Percentiles rank a stretch among this genome's conserved stretches.
Conservation (phyloP, 495 filamentous ascomycete genomes). For the Extremus antarcticus region DNA sequence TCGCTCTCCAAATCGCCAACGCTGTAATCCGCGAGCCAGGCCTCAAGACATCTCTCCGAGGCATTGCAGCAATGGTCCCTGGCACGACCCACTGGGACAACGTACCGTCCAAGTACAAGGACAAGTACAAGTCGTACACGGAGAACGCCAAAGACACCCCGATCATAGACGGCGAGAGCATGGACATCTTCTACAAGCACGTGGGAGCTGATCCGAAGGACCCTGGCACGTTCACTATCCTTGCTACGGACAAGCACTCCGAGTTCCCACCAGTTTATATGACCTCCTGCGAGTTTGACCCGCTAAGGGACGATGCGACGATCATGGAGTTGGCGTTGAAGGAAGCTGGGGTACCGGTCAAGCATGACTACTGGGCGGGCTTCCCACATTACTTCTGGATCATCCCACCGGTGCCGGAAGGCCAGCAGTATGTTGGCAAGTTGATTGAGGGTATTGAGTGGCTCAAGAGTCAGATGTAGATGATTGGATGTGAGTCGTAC, state of each 20-base stretch:
- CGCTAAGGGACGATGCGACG: constrained; percentile 24
- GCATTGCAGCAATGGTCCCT: constrained; percentile 22
- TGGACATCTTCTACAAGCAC: constrained; percentile 18
- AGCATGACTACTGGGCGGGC: constrained; percentile 11
- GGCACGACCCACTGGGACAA: constrained; percentile 19
- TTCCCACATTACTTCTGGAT: constrained; percentile 21
- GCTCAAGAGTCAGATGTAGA: constrained; percentile 7
- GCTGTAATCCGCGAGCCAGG: constrained; percentile 13
- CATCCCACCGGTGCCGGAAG: constrained; percentile 8
- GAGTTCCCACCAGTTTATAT: constrained; percentile 25
- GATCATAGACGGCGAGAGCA: constrained; percentile 18
- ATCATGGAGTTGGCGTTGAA: constrained; percentile 22
- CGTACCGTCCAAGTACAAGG: constrained; percentile 19
- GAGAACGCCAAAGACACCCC: constrained; percentile 22
- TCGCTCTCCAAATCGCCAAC: constrained; percentile 22
- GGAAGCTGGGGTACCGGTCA: constrained; percentile 20
- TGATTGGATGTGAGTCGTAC: no score
- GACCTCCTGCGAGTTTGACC: constrained; percentile 23
- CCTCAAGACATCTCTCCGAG: constrained; percentile 15
- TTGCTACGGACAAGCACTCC: constrained; percentile 8
- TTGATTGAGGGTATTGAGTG: constrained; percentile 14
- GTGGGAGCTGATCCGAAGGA: constrained; percentile 14
- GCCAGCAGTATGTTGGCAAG: constrained; percentile 10
- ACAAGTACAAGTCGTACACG: constrained; percentile 21
- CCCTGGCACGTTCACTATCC: constrained; percentile 13